These are phyloP conservation scores for Stagonosporopsis chrysanthemi DNA, from an alignment of 2,329 filamentous ascomycete genomes.

Conservation along the genomic window DNA sequence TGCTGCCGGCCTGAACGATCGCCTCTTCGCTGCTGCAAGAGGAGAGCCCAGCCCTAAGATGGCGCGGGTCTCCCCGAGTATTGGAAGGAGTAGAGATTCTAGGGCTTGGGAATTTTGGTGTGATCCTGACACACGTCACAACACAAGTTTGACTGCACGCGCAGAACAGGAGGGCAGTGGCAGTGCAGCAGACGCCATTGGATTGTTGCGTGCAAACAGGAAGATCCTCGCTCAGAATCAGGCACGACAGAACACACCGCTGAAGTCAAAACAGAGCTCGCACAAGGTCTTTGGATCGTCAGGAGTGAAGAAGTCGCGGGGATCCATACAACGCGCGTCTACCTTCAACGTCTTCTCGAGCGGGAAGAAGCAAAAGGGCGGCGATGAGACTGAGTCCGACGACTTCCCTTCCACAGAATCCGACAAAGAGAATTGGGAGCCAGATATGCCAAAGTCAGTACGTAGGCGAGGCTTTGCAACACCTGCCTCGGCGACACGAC, in stretches of 20 bases:
- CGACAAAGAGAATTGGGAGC: constrained; percentile 92
- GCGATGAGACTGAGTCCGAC: constrained; percentile 51
- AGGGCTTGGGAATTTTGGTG: constrained; percentile 92
- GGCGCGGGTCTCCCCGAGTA: constrained; percentile 60
- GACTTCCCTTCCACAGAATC: constrained; percentile 72
- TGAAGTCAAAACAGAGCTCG: constrained; percentile 38
- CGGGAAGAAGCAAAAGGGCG: constrained; percentile 33
- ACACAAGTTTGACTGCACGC: constrained; percentile 73
- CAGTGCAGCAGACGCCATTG: constrained; percentile 82
- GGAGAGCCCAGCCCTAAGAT: constrained; percentile 44
- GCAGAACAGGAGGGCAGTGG: constrained; percentile 82
- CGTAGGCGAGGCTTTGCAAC: constrained; percentile 34
- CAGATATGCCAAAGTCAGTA: constrained; percentile 48
- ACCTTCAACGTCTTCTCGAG: constrained; percentile 48
- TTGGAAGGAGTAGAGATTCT: constrained; percentile 82
- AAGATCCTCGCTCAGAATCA: constrained; percentile 61
- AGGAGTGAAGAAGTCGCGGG: constrained; percentile 47
- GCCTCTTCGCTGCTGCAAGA: constrained; percentile 38
- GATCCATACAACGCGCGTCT: constrained; percentile 45
- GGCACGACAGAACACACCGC: constrained; percentile 69
- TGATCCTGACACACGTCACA: constrained; percentile 77
- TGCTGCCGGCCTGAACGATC: constrained; percentile 59
- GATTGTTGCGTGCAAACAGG: constrained; percentile 74
- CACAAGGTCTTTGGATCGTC: constrained; percentile 40
- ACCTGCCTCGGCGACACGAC: constrained; percentile 43